Evolutionary conservation across 768 basidiomycete genomes (phyloP).

Genomic region (Boletus insuetus): DNA sequence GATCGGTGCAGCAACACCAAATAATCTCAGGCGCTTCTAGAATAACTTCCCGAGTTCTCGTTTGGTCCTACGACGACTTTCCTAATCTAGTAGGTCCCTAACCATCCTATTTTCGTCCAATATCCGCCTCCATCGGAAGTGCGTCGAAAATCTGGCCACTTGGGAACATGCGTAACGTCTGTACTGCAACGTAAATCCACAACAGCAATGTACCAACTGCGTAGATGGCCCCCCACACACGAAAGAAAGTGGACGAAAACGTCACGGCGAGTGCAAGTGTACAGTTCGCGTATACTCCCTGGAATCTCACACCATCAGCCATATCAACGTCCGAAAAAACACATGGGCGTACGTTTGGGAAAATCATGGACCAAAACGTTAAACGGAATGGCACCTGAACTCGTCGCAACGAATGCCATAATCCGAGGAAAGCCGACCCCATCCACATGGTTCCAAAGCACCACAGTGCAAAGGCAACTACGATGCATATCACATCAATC

Average conservation of each 20-base stretch:
- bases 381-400: slow-evolving; percentile 49
- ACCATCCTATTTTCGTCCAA: slow-evolving; percentile 11
- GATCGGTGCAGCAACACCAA: no score
- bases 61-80: neutral
- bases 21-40: no score
- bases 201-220: slow-evolving; percentile 47
- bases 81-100: neutral
- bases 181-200: slow-evolving; percentile 48
- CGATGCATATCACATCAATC: slow-evolving; percentile 47
- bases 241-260: slow-evolving; percentile 54
- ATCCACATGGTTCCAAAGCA: slow-evolving; percentile 63
- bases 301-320: neutral
- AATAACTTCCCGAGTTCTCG: no score
- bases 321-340: neutral
- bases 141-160: slow-evolving; percentile 43
- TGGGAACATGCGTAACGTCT: slow-evolving; percentile 38
- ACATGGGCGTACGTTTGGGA: slow-evolving; percentile 54
- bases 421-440: slow-evolving; percentile 50
- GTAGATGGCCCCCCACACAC: slow-evolving; percentile 56
- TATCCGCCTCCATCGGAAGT: slow-evolving; percentile 37
- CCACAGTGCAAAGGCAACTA: slow-evolving; percentile 55
- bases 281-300: slow-evolving; percentile 68
- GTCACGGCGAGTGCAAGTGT: slow-evolving; percentile 50
- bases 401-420: slow-evolving; percentile 42
- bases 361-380: slow-evolving; percentile 66